Conservation (phyloP, 345 rosid species). For the Lepidium sativum region DNA sequence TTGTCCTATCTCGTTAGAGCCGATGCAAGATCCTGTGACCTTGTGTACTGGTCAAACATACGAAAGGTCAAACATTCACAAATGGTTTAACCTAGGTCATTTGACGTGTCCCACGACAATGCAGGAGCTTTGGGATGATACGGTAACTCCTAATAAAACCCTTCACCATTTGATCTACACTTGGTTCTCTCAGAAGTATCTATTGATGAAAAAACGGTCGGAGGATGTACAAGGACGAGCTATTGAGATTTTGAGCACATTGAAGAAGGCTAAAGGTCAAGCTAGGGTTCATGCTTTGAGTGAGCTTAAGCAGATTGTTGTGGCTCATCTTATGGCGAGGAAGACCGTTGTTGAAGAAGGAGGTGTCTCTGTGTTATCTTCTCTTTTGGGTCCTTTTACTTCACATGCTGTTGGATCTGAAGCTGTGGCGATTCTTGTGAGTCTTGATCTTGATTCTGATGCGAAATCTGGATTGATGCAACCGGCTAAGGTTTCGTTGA, state of each 20-base stretch:
- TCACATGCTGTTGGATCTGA: conserved; percentile 71
- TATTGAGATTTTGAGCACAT: conserved; percentile 39
- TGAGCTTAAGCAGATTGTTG: conserved; percentile 46
- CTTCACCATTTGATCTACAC: conserved; percentile 54
- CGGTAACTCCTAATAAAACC: conserved; percentile 58
- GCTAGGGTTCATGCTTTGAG: conserved; percentile 56
- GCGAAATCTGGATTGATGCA: conserved; percentile 50
- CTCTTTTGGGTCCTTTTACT: conserved; percentile 64
- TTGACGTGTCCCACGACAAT: conserved; percentile 69
- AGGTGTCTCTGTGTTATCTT: conserved; percentile 36
- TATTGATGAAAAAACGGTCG: conserved; percentile 48
- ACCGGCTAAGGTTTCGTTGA: conserved; percentile 56
- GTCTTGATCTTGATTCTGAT: conserved; percentile 48
- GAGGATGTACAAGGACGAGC: conserved; percentile 70
- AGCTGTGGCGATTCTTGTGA: conserved; percentile 56
- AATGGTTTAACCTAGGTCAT: conserved; percentile 56
- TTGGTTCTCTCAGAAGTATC: conserved; percentile 64
- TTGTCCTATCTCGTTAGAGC: conserved; percentile 62
- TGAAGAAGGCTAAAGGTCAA: conserved; percentile 66
- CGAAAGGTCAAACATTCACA: conserved; percentile 53
- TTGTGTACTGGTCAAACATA: conserved; percentile 75
- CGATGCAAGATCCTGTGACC: conserved; percentile 73
- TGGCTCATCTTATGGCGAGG: conserved; percentile 38
- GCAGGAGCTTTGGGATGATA: conserved; percentile 75
- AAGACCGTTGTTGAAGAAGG: conserved; percentile 44